Conservation (phyloP, 768 basidiomycete species). For the Phlegmacium glaucopus region DNA sequence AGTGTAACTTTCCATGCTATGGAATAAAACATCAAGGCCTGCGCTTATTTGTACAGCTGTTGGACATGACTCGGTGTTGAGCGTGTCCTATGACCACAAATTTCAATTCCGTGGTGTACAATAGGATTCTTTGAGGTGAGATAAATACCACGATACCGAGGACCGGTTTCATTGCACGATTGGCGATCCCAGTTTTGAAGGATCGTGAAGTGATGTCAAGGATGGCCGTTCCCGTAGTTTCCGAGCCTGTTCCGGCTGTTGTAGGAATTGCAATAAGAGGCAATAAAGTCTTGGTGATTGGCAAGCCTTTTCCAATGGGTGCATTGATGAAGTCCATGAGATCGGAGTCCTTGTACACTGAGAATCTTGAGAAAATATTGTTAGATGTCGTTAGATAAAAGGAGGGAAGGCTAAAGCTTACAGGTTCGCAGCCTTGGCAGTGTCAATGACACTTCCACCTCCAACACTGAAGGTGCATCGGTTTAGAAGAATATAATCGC, state of each 20-base stretch:
- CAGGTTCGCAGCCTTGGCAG: conserved; percentile 93
- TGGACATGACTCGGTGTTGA: conserved; percentile 90
- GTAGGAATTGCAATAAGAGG: conserved; percentile 84
- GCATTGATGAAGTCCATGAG: conserved; percentile 97
- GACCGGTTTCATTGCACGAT: conserved; percentile 84
- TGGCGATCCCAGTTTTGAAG: conserved; percentile 97
- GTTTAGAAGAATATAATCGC: neutral
- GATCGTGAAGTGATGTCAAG: conserved; percentile 87
- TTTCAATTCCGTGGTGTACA: neutral
- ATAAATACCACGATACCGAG: conserved; percentile 69
- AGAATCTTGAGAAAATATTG: conserved; percentile 50
- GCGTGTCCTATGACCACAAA: conserved; percentile 52
- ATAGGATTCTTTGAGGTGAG: neutral
- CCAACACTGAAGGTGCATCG: conserved; percentile 56
- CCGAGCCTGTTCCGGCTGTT: conserved; percentile 84
- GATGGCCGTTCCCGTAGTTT: conserved; percentile 94
- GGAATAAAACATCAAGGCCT: conserved; percentile 96
- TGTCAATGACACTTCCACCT: conserved; percentile 95
- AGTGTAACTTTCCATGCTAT: conserved; percentile 92
- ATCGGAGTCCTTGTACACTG: conserved; percentile 89
- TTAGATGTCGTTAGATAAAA: neutral
- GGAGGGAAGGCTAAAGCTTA: conserved; percentile 25
- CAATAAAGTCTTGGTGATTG: conserved; percentile 67
- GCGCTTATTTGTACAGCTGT: conserved; percentile 90
- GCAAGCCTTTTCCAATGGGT: conserved; percentile 88